Evolutionary conservation across 805 yeast species (phyloP), one percentile per base, ranked within the genome.

Genomic region (Candida coquimbonensis): DNA sequence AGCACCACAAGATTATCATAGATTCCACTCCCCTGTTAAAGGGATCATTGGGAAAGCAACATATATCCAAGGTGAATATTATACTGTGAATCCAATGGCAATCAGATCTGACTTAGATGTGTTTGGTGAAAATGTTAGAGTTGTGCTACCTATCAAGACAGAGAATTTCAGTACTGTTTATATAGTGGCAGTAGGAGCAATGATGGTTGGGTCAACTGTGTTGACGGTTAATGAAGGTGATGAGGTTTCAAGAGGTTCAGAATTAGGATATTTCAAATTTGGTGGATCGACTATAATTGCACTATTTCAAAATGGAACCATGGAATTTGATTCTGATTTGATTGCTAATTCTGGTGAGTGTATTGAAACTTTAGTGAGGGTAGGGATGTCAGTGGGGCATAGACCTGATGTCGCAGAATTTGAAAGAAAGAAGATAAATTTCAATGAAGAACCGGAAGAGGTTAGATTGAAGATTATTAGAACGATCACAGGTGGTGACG

Each of bases 31-130:
- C 14, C 96, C 97, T 0, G 90, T 93, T 3, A 76, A 74, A 48
- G 98, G 97, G 2, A 60, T 60, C 0, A 64, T 93, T 32, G 84
- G 85, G 1, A 71, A 77, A 47, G 81, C 91, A 14, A 70, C 70
- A 40, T 74, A 70, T 53, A 84, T 91, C 31, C 84, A 81, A 33
- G 99, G 98, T 1, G 93, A 89, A 56, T 91, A 91, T 61, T 91
- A 87, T 61, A 91, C 98, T 0, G 99, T 91, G 17, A 91, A 91
- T 58, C 98, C 98, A 1, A 91, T 91, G 98, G 98, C 98, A 0
- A 77, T 93, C 32, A 66, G 98, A 46, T 85, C 95, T 2, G 77
- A 79, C 11, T 66, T 91, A 46, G 98, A 91, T 62, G 97, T 91
- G 1, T 93, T 79, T 65, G 96, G 97, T 9, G 97, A 90, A 55